Conservation (phyloP, 495 filamentous ascomycete genomes). For the Aspergillus homomorphus region DNA sequence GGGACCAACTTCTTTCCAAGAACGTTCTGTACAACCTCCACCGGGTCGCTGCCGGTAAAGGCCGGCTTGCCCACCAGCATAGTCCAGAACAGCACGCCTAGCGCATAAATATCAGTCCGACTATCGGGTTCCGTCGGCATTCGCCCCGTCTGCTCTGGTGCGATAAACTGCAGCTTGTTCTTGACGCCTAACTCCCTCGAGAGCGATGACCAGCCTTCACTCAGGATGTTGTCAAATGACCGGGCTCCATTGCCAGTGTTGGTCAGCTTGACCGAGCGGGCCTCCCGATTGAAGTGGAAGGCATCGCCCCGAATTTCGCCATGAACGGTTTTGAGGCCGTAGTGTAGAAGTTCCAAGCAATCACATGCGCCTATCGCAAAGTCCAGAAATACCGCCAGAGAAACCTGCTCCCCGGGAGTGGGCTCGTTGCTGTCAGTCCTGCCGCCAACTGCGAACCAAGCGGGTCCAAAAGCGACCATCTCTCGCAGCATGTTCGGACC, state of each 20-base stretch:
- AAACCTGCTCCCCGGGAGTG: constrained; percentile 56
- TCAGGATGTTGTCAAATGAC: constrained; percentile 84
- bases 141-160: constrained; percentile 86
- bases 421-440: constrained; percentile 48
- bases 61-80: constrained; percentile 74
- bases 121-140: constrained; percentile 86
- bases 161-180: constrained; percentile 83
- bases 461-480: constrained; percentile 72
- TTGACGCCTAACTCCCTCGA: constrained; percentile 76
- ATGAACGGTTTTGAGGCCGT: constrained; percentile 77
- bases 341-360: constrained; percentile 81
- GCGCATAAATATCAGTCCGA: constrained; percentile 84
- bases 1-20: constrained; percentile 70
- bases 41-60: constrained; percentile 71
- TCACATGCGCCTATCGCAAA: constrained; percentile 85
- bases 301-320: constrained; percentile 85
- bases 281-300: constrained; percentile 73
- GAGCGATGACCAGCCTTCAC: constrained; percentile 77
- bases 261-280: constrained; percentile 68
- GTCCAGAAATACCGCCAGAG: constrained; percentile 72
- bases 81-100: constrained; percentile 83
- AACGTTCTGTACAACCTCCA: constrained; percentile 86
- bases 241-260: constrained; percentile 80
- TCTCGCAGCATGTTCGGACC: constrained; percentile 69
- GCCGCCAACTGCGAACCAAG: constrained; percentile 57